Evolutionary conservation across 371 early-diverging fungal species (phyloP), one percentile per base, ranked within the genome.

Genomic region (Haplosporangium sp.): DNA sequence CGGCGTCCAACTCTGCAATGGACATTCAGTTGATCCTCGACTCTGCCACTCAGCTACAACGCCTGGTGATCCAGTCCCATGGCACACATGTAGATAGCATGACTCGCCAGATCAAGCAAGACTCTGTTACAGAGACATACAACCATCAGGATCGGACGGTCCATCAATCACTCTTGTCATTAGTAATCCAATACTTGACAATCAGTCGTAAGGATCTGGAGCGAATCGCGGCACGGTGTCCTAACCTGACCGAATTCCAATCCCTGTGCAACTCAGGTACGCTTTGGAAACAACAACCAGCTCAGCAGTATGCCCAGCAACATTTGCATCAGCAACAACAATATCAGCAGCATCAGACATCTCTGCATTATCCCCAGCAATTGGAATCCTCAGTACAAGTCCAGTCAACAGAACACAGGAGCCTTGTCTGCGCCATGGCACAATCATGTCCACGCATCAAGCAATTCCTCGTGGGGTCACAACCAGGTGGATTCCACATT

Each of bases 401-500:
- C 12, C 50, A 20, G 14, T 7, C 18, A 23, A 13, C 55, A n/a
- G 36, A 62, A 21, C 52, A 55, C 18, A 59, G 23, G 43, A 75
- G 70, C 45, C 55, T 75, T 18, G 64, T 67, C 16, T 42, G 56
- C 10, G 21, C 62, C 11, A 37, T 77, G n/a, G 63, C 72, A 11
- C 18, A 43, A 3, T 37, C 53, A 0, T 77, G 77, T 21, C 72
- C 77, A 6, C 48, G 23, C 9, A 46, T 77, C 2, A 16, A 55
- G 29, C 54, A 55, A 23, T 59, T 77, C 21, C 71, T 64, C 38
- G 48, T 77, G 14, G 77, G 77, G n/a, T 43, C 63, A 9, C 77
- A 77, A 11, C 77, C 71, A 18, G 77, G 77, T 16, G 77, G 77
- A 8, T 64, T 77, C n/a, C 67, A 62, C n/a, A 29, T 64, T 16